Conservation (phyloP, 805 yeast genomes). For the Starmerella davenportii region DNA sequence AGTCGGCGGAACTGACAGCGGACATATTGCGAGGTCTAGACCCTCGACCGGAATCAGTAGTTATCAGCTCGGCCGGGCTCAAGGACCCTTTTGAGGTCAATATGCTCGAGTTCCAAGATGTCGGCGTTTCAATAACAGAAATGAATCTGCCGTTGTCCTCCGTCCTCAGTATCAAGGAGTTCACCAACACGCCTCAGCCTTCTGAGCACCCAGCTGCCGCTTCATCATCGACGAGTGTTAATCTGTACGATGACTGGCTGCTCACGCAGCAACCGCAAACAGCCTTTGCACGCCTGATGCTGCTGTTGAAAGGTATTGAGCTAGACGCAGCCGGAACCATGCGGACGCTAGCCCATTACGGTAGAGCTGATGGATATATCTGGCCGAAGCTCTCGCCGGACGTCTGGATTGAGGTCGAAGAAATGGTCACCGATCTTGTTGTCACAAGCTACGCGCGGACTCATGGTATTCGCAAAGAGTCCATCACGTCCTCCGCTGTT, state of each 20-base stretch:
- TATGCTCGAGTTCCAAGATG: slow-evolving; percentile 89
- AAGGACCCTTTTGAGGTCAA: slow-evolving; percentile 91
- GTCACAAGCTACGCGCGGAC: slow-evolving; percentile 69
- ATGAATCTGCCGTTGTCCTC: slow-evolving; percentile 77
- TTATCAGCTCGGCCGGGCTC: slow-evolving; percentile 79
- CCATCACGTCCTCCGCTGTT: slow-evolving; percentile 83
- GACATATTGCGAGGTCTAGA: slow-evolving; percentile 79
- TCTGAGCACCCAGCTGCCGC: background rate
- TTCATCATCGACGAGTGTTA: slow-evolving; percentile 30
- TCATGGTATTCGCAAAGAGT: slow-evolving; percentile 66
- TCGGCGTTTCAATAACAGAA: slow-evolving; percentile 76
- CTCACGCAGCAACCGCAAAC: slow-evolving; percentile 68
- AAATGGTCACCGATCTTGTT: slow-evolving; percentile 73
- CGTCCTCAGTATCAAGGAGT: slow-evolving; percentile 40
- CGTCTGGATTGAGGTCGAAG: slow-evolving; percentile 83
- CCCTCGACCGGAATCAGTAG: slow-evolving; percentile 76
- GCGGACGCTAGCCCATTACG: background rate
- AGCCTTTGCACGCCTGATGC: slow-evolving; percentile 74
- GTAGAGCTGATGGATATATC: slow-evolving; percentile 45
- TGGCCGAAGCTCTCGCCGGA: slow-evolving; percentile 87
- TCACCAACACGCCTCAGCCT: background rate
- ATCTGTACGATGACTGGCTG: slow-evolving; percentile 90
- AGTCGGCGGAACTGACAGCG: slow-evolving; percentile 93
- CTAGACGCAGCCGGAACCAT: background rate
- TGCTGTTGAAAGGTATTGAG: slow-evolving; percentile 57